phyloP scores from a whole-genome alignment of 164 flowering plant genomes.

The Sedum album region DNA sequence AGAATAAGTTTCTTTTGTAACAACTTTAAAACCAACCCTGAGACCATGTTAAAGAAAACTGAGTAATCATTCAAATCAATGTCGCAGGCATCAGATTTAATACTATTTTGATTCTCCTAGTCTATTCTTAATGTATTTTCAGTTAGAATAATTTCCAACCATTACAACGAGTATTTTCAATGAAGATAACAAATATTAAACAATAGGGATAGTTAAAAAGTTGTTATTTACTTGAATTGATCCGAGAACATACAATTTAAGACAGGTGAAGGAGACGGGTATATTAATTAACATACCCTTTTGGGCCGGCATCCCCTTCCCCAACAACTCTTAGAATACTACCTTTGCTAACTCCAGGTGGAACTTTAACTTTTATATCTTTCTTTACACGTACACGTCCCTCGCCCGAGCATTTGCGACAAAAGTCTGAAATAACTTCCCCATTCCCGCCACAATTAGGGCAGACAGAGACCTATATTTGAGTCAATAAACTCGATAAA shows the following conservation, averaged over 20 bases:
- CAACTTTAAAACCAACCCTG: neutral
- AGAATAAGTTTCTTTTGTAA: neutral
- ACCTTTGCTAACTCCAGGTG: conserved; percentile 92
- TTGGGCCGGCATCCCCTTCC: conserved; percentile 95
- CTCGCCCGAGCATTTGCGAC: conserved; percentile 85
- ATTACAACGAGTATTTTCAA: neutral
- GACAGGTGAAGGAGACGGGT: neutral
- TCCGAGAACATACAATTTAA: neutral
- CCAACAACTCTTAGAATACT: conserved; percentile 86
- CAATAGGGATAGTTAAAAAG: neutral
- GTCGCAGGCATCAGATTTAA: neutral
- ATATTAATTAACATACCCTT: conserved; percentile 49
- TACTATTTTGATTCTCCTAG: neutral
- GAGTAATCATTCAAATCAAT: neutral
- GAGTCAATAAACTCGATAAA: neutral
- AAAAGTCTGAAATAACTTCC: conserved; percentile 82
- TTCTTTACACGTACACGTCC: conserved; percentile 80
- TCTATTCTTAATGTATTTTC: neutral
- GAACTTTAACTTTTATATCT: conserved; percentile 87
- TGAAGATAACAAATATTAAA: neutral
- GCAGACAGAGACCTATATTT: conserved; percentile 72
- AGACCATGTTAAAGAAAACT: neutral
- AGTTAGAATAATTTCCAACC: neutral
- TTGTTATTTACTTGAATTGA: neutral
- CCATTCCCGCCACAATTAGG: conserved; percentile 91